Percentiles rank a stretch among this genome's conserved stretches.
These are phyloP conservation scores for Phytophthora sansomeana DNA, from an alignment of 352 stramenopile species.

Conservation along the genomic window DNA sequence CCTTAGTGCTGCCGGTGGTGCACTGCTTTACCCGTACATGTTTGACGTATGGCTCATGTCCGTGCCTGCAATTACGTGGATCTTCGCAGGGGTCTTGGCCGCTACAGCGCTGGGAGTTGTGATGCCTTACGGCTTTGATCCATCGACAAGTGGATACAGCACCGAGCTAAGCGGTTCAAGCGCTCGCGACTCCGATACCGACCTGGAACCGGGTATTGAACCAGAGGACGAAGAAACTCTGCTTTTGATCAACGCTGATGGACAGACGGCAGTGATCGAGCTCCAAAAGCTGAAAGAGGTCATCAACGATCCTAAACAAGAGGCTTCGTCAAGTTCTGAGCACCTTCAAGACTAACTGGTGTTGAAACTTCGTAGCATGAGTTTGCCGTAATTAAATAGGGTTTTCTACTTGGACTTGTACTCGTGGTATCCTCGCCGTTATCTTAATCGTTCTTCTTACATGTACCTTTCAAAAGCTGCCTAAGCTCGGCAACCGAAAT, in stretches of 20 bases:
- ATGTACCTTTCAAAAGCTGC: too few relatives aligned
- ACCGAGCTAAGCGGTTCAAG: not conserved
- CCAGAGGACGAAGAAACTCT: not conserved
- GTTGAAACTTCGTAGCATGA: not conserved
- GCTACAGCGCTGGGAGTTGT: conserved; percentile 27
- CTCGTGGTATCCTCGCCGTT: too few relatives aligned
- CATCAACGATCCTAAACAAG: conserved; percentile 2
- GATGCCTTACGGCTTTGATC: conserved; percentile 26
- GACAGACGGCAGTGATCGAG: not conserved
- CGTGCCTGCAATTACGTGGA: conserved; percentile 34
- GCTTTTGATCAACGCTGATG: conserved; percentile 3
- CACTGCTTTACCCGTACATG: conserved; percentile 41
- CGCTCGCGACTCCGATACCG: conserved; percentile 11
- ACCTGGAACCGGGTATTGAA: conserved; percentile 14
- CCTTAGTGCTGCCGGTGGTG: conserved; percentile 23
- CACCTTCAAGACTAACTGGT: conserved; percentile 1
- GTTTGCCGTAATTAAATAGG: not conserved
- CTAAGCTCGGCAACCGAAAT: too few relatives aligned
- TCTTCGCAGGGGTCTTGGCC: conserved; percentile 33
- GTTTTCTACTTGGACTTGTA: too few relatives aligned
- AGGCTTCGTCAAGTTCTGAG: not conserved
- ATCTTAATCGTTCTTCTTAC: too few relatives aligned
- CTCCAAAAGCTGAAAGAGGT: not conserved
- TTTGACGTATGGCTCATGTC: conserved; percentile 46
- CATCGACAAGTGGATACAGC: not conserved